Evolutionary conservation across 495 filamentous ascomycete genomes (phyloP), one percentile per base, ranked within the genome.

Genomic region (Melanomma pulvis-pyrius): DNA sequence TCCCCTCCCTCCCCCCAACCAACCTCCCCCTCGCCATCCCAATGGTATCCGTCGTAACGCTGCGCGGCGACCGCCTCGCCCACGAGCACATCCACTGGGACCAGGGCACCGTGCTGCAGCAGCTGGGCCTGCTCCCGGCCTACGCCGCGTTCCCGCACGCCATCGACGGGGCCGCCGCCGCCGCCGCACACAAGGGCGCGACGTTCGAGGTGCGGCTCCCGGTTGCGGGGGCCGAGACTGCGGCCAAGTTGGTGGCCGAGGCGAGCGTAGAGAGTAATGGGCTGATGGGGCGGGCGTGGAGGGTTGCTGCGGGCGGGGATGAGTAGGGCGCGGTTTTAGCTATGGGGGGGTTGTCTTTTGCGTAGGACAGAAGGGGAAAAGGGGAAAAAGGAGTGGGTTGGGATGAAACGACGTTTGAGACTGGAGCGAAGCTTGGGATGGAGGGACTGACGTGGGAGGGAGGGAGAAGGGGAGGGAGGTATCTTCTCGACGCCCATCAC

Each of bases 171-270:
- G 61, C 69, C 52, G 49, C 59, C 58, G 36, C 51, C 12, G 56
- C 63, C n/a, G n/a, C n/a, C n/a, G n/a, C n/a, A n/a, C n/a, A n/a
- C n/a, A 66, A 67, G 15, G 53, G 68, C 50, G 72, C 71, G 65
- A 69, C 61, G 47, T 82, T 84, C 32, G 86, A 90, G 73, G 87
- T 87, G 48, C 73, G 77, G 8, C 28, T 75, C 57, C 76, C 76
- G 15, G 70, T 68, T 29, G 68, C 44, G 15, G 73, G 73, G n/a
- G 48, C 13, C 13, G 75, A 77, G 61, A 65, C 52, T 28, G 71
- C 69, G 9, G 56, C 25, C 63, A 78, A 78, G 59, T 62, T 77
- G 30, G 44, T 77, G 21, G 70, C 69, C 32, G 58, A 66, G 61
- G 63, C 39, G 21, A 39, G 30, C 19, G 66, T 39, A 32, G 55